phyloP scores from a whole-genome alignment of 176 grass and related monocot species.

The Triticum urartu region DNA sequence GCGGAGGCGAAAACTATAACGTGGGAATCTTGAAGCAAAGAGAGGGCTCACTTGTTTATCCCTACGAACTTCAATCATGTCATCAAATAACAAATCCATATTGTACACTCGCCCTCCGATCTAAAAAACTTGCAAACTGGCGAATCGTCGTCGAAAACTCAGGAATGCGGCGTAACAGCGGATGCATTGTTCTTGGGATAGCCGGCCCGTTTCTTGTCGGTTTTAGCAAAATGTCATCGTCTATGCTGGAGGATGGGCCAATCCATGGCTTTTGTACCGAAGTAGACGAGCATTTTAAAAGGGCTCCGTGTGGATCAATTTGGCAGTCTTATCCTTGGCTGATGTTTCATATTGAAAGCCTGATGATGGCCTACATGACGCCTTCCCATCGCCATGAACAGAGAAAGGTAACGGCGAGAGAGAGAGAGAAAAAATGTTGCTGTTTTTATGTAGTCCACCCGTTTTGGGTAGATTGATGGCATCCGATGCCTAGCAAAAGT shows the following conservation, averaged over 20 bases:
- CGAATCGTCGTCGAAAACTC: slow-evolving; percentile 28
- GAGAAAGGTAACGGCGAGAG: background rate
- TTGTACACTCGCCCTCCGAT: slow-evolving; percentile 19
- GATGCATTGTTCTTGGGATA: slow-evolving; percentile 10
- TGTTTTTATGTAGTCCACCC: slow-evolving; percentile 39
- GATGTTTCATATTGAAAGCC: slow-evolving; percentile 6
- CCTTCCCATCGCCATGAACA: background rate
- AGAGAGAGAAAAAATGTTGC: background rate
- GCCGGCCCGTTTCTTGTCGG: slow-evolving; percentile 19
- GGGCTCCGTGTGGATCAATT: background rate
- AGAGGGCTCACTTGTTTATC: slow-evolving; percentile 23
- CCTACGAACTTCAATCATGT: slow-evolving; percentile 11
- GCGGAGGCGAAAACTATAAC: slow-evolving; percentile 25
- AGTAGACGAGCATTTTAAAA: background rate
- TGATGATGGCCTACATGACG: slow-evolving; percentile 5
- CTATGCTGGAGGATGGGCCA: slow-evolving; percentile 24
- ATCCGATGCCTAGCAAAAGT: background rate
- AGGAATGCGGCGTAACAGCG: background rate
- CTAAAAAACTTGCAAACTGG: background rate
- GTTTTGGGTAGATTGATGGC: slow-evolving; percentile 20
- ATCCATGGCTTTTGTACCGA: background rate
- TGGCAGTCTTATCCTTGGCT: background rate
- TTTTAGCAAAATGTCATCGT: slow-evolving; percentile 25
- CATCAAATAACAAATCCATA: slow-evolving; percentile 20
- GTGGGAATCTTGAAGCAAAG: slow-evolving; percentile 34